Percentiles rank a stretch among this genome's conserved stretches.
Evolutionary conservation across 2,329 filamentous ascomycete species (phyloP).

Genomic region (Cercospora beticola): DNA sequence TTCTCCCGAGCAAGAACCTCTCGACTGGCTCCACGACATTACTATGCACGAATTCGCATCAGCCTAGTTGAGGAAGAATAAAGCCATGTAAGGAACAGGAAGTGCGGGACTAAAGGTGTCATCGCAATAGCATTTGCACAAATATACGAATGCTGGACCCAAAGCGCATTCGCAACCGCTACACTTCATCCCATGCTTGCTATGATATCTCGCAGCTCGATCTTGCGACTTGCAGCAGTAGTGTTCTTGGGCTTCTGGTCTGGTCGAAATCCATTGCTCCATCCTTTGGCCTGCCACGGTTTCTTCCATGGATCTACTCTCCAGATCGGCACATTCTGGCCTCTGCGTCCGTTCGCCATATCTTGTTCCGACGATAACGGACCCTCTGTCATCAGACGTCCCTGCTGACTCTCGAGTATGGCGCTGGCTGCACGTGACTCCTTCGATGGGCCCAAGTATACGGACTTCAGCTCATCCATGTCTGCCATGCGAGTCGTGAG

Average conservation of each 20-base stretch:
- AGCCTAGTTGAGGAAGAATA: not conserved
- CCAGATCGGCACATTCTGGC: not conserved
- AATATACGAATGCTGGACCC: not conserved
- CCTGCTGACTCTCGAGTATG: not conserved
- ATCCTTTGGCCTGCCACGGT: not conserved
- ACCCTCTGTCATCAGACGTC: not conserved
- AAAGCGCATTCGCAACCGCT: not conserved
- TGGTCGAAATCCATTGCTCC: conserved; percentile 1
- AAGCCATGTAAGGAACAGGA: not conserved
- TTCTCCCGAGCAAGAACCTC: not conserved
- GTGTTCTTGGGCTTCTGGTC: not conserved
- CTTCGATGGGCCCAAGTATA: not conserved
- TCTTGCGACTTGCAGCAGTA: not conserved
- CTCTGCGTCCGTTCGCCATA: not conserved
- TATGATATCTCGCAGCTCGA: not conserved
- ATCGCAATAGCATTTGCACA: not conserved
- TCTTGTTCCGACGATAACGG: not conserved
- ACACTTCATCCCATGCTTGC: not conserved
- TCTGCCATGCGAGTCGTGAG: not conserved
- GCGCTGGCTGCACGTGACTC: not conserved
- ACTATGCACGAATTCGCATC: not conserved
- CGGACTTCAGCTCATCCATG: not conserved
- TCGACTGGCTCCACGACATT: not conserved
- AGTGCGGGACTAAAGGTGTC: not conserved
- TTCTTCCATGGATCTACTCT: not conserved